Base-by-base conservation (phyloP, 1,284 basidiomycete species). In the Ganoderma resinaceum region DNA sequence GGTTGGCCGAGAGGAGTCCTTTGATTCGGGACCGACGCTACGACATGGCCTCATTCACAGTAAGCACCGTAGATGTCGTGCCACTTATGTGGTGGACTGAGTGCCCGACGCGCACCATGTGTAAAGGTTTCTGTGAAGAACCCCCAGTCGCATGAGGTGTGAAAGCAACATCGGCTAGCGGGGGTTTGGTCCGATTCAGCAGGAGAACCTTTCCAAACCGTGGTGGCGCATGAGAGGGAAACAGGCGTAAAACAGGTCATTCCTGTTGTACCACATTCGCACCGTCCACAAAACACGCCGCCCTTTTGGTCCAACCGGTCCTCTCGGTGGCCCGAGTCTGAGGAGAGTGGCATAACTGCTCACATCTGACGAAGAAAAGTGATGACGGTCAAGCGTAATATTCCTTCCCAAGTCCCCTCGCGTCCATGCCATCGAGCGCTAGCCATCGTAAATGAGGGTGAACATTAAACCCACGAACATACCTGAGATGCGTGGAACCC, bases 401-500 rank as follows among this genome's bases (percentile, higher is more conserved):
- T 18, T 33, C 14, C 33, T 33, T 23, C 55, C 31, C 20, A 37
- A 12, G 37, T 18, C 6, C 12, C 12, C 26, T 40, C 37, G 37
- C n/a, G n/a, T 40, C n/a, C 8, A 29, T 14, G n/a, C n/a, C 23
- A 60, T 40, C 23, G 23, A 60, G 26, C n/a, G 33, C n/a, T 23
- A 37, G 12, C 23, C 23, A 38, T 5, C 12, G 23, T 11, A 14
- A 20, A 18, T 16, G n/a, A 18, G 12, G 35, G n/a, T n/a, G 20
- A 14, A 58, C n/a, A n/a, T n/a, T n/a, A n/a, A 60, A 42, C 23
- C 23, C 18, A 29, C 2, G n/a, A 33, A 68, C 67, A 52, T 9
- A 73, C 69, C 31, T 66, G 61, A 49, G 58, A 26, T n/a, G 55
- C 37, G 1, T 40, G 11, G 57, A 69, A 73, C 3, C 71, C 70